These are phyloP conservation scores for Pseudisothecium myosuroides DNA, from an alignment of 225 moss, liverwort and hornwort species.

Conservation along the genomic window DNA sequence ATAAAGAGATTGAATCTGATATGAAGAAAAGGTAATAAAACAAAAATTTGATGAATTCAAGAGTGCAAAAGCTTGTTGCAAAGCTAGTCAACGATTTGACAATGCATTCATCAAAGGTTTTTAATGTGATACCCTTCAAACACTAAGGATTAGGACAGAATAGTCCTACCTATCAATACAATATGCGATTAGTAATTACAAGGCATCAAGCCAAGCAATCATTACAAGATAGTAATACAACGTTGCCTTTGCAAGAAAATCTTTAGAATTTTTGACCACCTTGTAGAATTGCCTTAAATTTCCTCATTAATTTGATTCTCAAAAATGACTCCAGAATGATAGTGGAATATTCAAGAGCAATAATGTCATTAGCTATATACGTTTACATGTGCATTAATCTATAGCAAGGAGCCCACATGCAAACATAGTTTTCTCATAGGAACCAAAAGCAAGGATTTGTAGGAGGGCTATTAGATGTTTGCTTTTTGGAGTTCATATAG, in stretches of 20 bases:
- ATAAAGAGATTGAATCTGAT: rapidly evolving
- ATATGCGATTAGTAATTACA: neutral
- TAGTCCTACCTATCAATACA: neutral
- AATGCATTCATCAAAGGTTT: rapidly evolving
- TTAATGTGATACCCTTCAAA: neutral
- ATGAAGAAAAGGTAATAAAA: too few species aligned
- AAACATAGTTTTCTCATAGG: rapidly evolving
- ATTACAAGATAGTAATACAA: neutral
- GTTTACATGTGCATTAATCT: neutral
- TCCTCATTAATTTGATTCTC: neutral
- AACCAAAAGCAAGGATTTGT: rapidly evolving
- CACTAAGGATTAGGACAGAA: neutral
- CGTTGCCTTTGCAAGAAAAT: rapidly evolving
- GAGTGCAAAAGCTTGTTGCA: rapidly evolving
- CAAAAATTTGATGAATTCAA: neutral
- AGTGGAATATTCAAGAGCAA: neutral
- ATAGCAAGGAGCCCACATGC: neutral
- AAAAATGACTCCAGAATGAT: neutral
- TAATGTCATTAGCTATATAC: neutral
- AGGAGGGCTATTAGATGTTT: neutral
- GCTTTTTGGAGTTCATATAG: rapidly evolving
- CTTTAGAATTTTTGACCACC: neutral
- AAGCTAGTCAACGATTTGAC: rapidly evolving
- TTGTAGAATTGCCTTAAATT: neutral
- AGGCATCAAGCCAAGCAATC: rapidly evolving